phyloP scores from a whole-genome alignment of 202 grass and related monocot genomes.

The Dendrocalamus latiflorus region DNA sequence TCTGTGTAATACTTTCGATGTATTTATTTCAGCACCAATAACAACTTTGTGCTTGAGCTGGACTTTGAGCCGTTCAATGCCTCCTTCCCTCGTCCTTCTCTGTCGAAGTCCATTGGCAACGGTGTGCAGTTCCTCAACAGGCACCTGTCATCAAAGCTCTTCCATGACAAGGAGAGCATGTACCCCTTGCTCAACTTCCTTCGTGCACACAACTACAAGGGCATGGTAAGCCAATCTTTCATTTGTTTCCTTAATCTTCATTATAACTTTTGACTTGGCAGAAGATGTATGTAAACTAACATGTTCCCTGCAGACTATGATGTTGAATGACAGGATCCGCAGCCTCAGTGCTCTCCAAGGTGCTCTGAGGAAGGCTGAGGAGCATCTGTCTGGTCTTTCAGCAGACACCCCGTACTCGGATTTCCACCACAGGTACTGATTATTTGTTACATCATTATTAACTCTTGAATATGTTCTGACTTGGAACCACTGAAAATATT shows the following conservation, averaged over 20 bases:
- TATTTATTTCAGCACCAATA: conserved; percentile 39
- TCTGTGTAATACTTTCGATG: background rate
- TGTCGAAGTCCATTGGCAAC: no score
- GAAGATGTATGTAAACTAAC: background rate
- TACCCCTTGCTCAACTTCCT: conserved; percentile 96
- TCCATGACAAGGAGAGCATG: conserved; percentile 97
- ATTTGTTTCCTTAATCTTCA: background rate
- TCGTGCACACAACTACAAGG: conserved; percentile 92
- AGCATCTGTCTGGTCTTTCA: no score
- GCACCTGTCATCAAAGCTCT: conserved; percentile 93
- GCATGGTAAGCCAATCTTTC: conserved; percentile 54
- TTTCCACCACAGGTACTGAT: no score
- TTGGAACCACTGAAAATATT: no score
- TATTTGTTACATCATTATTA: background rate
- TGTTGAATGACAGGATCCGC: conserved; percentile 88
- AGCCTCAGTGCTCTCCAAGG: conserved; percentile 69
- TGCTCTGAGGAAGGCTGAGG: no score
- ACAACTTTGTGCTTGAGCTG: conserved; percentile 84
- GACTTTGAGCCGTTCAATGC: conserved; percentile 99
- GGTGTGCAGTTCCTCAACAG: conserved; percentile 98
- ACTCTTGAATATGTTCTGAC: background rate
- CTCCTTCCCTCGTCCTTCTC: conserved; percentile 89
- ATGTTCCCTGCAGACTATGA: conserved; percentile 69
- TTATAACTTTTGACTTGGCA: background rate
- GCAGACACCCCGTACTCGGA: no score